A percentile compares a stretch with the other conserved stretches of the same genome.
Evolutionary conservation across 352 stramenopile genomes (phyloP).

Genomic region (Globisporangium takayamanum): DNA sequence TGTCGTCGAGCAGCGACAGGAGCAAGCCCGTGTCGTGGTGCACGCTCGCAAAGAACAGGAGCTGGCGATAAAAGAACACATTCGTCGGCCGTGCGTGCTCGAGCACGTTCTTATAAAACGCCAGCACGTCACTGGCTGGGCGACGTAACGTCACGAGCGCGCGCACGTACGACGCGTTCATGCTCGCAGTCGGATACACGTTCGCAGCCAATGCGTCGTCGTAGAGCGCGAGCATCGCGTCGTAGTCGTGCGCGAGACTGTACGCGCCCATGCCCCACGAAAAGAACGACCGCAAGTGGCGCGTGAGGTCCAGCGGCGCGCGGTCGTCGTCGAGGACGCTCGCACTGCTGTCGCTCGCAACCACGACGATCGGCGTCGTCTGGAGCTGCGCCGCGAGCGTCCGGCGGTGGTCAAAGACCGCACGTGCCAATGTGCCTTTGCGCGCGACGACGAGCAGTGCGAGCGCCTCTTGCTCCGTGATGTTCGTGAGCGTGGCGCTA

Average conservation of each 20-base stretch:
- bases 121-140: slow-evolving; percentile 32
- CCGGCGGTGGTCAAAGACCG: slow-evolving; percentile 45
- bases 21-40: slow-evolving; percentile 26
- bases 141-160: slow-evolving; percentile 28
- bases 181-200: slow-evolving; percentile 57
- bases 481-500: slow-evolving; percentile 49
- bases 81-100: slow-evolving; percentile 36
- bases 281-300: slow-evolving; percentile 57
- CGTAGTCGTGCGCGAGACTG: slow-evolving; percentile 18
- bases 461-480: slow-evolving; percentile 57
- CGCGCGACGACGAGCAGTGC: slow-evolving; percentile 38
- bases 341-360: slow-evolving; percentile 2
- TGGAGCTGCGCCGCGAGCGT: slow-evolving; percentile 29
- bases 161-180: slow-evolving; percentile 52
- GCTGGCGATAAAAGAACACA: slow-evolving; percentile 56
- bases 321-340: slow-evolving; percentile 29
- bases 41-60: slow-evolving; percentile 37
- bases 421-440: slow-evolving; percentile 28
- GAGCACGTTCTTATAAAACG: slow-evolving; percentile 39
- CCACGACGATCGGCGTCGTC: slow-evolving; percentile 9
- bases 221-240: slow-evolving; percentile 43
- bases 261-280: slow-evolving; percentile 57
- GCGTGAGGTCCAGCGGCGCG: slow-evolving; percentile 23
- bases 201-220: slow-evolving; percentile 26
- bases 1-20: slow-evolving; percentile 39